Conservation (phyloP, 2,329 filamentous ascomycete species). For the Colletotrichum tropicale region DNA sequence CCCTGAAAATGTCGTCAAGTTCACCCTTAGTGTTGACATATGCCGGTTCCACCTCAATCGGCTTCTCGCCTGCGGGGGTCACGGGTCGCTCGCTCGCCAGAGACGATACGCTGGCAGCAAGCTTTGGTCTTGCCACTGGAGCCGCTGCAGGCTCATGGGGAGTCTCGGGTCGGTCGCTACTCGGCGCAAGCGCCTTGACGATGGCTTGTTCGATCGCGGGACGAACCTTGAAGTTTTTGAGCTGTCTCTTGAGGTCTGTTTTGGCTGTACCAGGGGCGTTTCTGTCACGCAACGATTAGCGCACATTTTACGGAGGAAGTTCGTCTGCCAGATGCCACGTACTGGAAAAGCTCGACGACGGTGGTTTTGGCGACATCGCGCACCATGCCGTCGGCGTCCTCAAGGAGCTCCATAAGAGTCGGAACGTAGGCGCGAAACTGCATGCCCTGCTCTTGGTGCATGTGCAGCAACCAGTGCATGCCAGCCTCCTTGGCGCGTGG, state of each 20-base stretch:
- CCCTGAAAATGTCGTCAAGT: slow-evolving; percentile 83
- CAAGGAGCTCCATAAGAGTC: slow-evolving; percentile 81
- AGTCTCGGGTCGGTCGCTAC: slow-evolving; percentile 44
- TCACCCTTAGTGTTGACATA: slow-evolving; percentile 86
- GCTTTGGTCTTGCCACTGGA: slow-evolving; percentile 44
- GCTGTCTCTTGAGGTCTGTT: slow-evolving; percentile 84
- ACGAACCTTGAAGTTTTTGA: slow-evolving; percentile 83
- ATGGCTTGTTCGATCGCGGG: slow-evolving; percentile 86
- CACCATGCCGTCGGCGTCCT: slow-evolving; percentile 88
- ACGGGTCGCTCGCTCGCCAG: slow-evolving; percentile 54
- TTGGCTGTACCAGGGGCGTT: slow-evolving; percentile 83
- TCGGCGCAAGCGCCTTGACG: slow-evolving; percentile 71
- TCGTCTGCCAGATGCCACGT: slow-evolving; percentile 27
- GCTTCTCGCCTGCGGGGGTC: slow-evolving; percentile 68
- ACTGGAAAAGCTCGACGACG: slow-evolving; percentile 87
- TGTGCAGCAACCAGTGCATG: slow-evolving; percentile 85
- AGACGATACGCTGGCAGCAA: slow-evolving; percentile 59
- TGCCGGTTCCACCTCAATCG: slow-evolving; percentile 77
- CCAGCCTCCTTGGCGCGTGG: slow-evolving; percentile 82
- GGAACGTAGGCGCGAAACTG: slow-evolving; percentile 86
- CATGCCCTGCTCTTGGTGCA: slow-evolving; percentile 80
- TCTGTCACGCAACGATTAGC: slow-evolving; percentile 77
- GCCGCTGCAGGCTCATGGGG: slow-evolving; percentile 41
- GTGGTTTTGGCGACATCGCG: slow-evolving; percentile 83
- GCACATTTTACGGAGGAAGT: slow-evolving; percentile 54